phyloP scores from a whole-genome alignment of 1,139 yeast species.

The Geotrichum restrictum region DNA sequence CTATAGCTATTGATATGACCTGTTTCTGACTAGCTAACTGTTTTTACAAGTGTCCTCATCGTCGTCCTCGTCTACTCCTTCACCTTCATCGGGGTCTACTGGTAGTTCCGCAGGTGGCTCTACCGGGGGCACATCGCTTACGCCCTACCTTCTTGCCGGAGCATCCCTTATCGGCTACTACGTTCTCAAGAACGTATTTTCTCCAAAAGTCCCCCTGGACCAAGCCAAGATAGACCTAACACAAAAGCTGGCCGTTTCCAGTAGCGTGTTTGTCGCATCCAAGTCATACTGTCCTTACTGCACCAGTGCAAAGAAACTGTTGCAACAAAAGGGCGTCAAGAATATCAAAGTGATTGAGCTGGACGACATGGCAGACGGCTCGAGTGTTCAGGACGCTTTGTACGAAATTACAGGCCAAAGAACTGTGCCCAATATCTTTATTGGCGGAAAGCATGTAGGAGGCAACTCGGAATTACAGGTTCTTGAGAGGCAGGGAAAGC shows the following conservation, averaged over 20 bases:
- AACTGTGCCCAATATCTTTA: conserved; percentile 90
- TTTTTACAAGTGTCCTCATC: too few relatives aligned
- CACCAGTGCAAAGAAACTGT: conserved; percentile 31
- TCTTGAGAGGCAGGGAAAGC: conserved; percentile 44
- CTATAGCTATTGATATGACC: too few relatives aligned
- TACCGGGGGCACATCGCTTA: not conserved
- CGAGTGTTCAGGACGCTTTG: conserved; percentile 73
- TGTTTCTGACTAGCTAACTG: too few relatives aligned
- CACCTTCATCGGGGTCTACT: not conserved
- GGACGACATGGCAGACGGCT: conserved; percentile 46
- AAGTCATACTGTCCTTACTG: conserved; percentile 28
- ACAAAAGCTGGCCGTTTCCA: not conserved
- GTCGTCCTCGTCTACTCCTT: not conserved
- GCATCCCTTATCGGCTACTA: not conserved
- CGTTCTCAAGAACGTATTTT: not conserved
- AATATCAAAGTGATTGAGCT: conserved; percentile 28
- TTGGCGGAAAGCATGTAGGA: conserved; percentile 87
- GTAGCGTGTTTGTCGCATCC: conserved; percentile 11
- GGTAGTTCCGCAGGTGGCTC: not conserved
- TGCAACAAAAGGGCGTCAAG: conserved; percentile 16
- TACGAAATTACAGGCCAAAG: conserved; percentile 76
- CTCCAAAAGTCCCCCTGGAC: too few relatives aligned
- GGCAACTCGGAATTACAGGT: conserved; percentile 85
- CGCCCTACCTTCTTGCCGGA: not conserved
- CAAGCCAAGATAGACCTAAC: too few relatives aligned